A percentile compares a stretch with the other conserved stretches of the same genome.
phyloP scores from a whole-genome alignment of 1,284 basidiomycete species.

The Pterulicium gracile region DNA sequence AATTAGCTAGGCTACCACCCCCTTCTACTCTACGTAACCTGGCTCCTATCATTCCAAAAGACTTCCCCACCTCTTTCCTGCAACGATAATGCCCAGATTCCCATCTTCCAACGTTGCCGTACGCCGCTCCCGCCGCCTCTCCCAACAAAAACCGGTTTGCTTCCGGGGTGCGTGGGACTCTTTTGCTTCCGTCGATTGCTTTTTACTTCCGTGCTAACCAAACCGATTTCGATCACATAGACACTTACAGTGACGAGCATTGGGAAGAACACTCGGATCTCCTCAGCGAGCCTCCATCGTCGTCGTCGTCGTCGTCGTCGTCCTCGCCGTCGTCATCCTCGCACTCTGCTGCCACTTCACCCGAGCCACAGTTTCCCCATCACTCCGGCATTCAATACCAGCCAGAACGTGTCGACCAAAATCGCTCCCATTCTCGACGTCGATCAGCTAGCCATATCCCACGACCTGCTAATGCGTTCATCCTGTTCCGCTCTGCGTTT shows the following conservation, averaged over 20 bases:
- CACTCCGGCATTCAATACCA: conserved; percentile 8
- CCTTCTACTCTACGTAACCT: conserved; percentile 3
- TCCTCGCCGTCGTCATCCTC: neutral
- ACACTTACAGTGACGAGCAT: neutral
- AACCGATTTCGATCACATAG: no score
- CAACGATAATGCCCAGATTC: conserved; percentile 20
- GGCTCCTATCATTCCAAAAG: conserved; percentile 6
- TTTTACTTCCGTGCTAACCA: conserved; percentile 1
- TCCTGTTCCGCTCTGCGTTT: conserved; percentile 68
- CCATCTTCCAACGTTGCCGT: conserved; percentile 18
- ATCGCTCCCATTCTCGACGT: conserved; percentile 30
- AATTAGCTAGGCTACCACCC: neutral
- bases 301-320: neutral
- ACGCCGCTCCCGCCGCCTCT: conserved; percentile 18
- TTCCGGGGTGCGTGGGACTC: conserved; percentile 17
- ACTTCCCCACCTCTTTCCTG: no score
- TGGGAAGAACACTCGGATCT: neutral
- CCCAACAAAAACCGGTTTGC: conserved; percentile 22
- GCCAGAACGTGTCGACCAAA: conserved; percentile 12
- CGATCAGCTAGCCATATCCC: conserved; percentile 41
- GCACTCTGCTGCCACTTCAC: neutral
- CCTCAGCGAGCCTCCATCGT: neutral
- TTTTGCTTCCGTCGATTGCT: conserved; percentile 6
- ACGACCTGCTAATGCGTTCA: conserved; percentile 78
- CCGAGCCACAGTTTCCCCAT: conserved; percentile 4